Base-by-base conservation (phyloP, 331 rosid species). In the Acacia pycnantha region DNA sequence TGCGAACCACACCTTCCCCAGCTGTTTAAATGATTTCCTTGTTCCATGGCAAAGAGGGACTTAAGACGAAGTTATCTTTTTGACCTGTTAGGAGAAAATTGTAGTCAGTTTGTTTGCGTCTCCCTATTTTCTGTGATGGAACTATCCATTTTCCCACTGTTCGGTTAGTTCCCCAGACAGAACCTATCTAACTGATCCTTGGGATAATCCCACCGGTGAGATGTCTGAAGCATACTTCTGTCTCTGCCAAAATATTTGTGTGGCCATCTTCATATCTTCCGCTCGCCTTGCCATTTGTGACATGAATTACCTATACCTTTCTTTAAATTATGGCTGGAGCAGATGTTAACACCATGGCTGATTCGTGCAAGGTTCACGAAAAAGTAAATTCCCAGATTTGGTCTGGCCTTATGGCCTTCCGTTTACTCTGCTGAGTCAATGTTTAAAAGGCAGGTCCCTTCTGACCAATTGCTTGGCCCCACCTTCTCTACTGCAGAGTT, bases 401-500 rank as follows among this genome's bases (percentile, higher is more conserved):
- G 41, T 37, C 41, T 6, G 41, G 41, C 41, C 41, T 37, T 37
- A 1, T 37, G 41, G 8, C 41, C 9, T 37, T 37, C 41, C 41
- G 41, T 37, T 43, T 43, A 43, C 46, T 43, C 46, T 43, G 46
- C 46, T 10, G 46, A 43, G 46, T 43, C 12, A 43, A 9, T 43
- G 46, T 43, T 43, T 50, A 82, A 83, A 75, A 62, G 66, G 62
- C 79, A 83, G 73, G 77, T 67, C 26, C 80, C 88, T 67, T 56
- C 77, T 66, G 81, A 83, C 67, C 79, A 48, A 70, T 84, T 88
- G 66, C 81, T 78, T 54, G 78, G 80, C 76, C 56, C 82, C 48
- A 74, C 79, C 81, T 77, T 85, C 77, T 77, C 83, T 70, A 13
- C 74, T 29, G 70, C 84, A 54, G 95, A 90, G 82, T 86, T 85